Base-by-base conservation (phyloP, 225 moss, liverwort and hornwort genomes). In the Polytrichum formosum region DNA sequence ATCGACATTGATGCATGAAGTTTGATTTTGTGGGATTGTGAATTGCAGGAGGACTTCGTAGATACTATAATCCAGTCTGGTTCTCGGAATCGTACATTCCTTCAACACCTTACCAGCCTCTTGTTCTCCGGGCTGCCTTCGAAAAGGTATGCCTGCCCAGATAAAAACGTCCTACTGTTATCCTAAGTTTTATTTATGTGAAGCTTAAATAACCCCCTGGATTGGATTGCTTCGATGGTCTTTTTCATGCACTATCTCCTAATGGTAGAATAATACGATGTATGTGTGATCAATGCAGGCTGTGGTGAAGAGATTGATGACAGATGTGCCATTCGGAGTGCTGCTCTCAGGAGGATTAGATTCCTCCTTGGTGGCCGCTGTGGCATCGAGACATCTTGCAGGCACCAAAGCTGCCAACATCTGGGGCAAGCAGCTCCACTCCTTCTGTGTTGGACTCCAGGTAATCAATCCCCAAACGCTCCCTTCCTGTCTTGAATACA, bases 261-360 rank as follows among this genome's bases (percentile, higher is more conserved):
- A 16, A 16, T 16, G 46, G 46, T 46, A 46, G 46, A 46, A 46
- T 46, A 46, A 46, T 46, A 16, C 16, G 46, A 46, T 46, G 46
- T 63, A 13, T 26, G 62, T 26, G 30, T 18, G 28, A 65, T 18
- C 46, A 35, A 20, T 69, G 67, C 87, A 90, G 91, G 90, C 93
- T 61, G 91, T 93, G 69, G 29, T 88, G 1, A 93, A 93, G 68
- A 67, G 93, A 65, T 64, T 93, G 58, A 93, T 93, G 93, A 93
- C 93, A 23, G 93, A 93, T 63, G 93, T 93, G 53, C 93, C 93
- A 4, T 91, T 93, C 63, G 93, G 91, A 46, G 93, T 93, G 67
- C 90, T 93, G 28, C 87, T 93, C 20, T 93, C 93, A 2, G 91
- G 93, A 56, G 93, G 93, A 58, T 53, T 93, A 73, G 93, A 93